Base-by-base conservation (phyloP, 345 rosid species). In the Leavenworthia alabamica region DNA sequence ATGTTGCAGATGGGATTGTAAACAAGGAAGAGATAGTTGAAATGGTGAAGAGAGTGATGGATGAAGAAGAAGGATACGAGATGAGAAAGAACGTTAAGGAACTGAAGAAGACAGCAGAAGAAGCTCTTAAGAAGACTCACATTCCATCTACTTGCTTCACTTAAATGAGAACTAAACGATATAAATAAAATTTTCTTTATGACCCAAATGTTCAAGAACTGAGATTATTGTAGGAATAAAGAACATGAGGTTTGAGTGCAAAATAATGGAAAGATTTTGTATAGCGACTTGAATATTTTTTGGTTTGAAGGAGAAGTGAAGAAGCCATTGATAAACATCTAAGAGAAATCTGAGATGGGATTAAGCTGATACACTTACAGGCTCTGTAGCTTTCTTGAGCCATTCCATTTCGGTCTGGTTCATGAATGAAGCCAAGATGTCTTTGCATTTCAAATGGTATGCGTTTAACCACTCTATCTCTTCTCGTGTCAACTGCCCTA, bases 301-400 rank as follows among this genome's bases (percentile, higher is more conserved):
- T 39, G 44, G 70, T 47, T 56, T 24, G 31, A n/a, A n/a, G n/a
- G n/a, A n/a, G n/a, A n/a, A n/a, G n/a, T n/a, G n/a, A n/a, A n/a
- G n/a, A 24, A 56, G 47, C 41, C 53, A 55, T 37, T 15, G 59
- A 43, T 47, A 46, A 60, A 52, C 56, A 61, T 70, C 51, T 70
- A 24, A 31, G 53, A 24, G 42, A 46, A 29, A 3, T n/a, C 31
- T 46, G 7, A 20, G 42, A 17, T 17, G 12, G 23, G 1, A 32
- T 49, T 22, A 66, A 45, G 8, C 56, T 70, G 58, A 82, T 5
- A 70, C 86, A 5, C 71, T 65, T n/a, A 86, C 65, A 44, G 92
- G 85, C 63, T 86, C 90, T 0, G 99, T 90, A 35, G 99, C 99
- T 72, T 79, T 84, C 70, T 73, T 79, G 66, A 90, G 86, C 99